Conservation (phyloP, 169 alveolate species). For the Eimeria tenella region DNA sequence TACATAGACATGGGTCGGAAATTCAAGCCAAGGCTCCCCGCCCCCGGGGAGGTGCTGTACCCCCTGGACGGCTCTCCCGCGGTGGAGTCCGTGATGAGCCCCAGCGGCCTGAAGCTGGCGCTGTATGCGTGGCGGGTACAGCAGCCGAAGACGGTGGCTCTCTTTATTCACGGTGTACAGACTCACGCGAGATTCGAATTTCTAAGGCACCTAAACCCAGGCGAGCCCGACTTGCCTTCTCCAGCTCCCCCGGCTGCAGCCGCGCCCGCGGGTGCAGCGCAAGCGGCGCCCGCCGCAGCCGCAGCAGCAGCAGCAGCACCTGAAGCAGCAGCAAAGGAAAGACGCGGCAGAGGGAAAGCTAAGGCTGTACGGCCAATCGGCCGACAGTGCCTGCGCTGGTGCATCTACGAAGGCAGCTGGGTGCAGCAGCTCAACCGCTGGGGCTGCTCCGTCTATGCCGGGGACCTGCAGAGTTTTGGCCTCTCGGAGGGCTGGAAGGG, state of each 20-base stretch:
- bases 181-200: constrained; percentile 72
- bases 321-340: background rate
- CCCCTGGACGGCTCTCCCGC: constrained; percentile 72
- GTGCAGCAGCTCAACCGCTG: constrained; percentile 71
- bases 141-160: constrained; percentile 58
- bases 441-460: constrained; percentile 75
- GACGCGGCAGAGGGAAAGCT: background rate
- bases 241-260: constrained; percentile 3
- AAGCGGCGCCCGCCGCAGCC: background rate
- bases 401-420: constrained; percentile 80
- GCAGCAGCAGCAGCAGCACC: background rate
- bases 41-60: constrained; percentile 45
- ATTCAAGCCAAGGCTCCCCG: background rate
- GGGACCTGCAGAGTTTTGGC: constrained; percentile 82
- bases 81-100: constrained; percentile 5
- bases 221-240: constrained; percentile 9
- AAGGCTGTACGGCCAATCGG: background rate
- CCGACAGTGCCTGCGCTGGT: constrained; percentile 29
- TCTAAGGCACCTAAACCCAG: constrained; percentile 52
- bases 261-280: background rate
- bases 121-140: constrained; percentile 66
- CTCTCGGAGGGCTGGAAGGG: constrained; percentile 79
- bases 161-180: constrained; percentile 72
- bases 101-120: constrained; percentile 64
- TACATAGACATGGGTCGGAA: background rate